Evolutionary conservation across 805 yeast genomes (phyloP), one percentile per base, ranked within the genome.

Genomic region (Peterozyma toletana): DNA sequence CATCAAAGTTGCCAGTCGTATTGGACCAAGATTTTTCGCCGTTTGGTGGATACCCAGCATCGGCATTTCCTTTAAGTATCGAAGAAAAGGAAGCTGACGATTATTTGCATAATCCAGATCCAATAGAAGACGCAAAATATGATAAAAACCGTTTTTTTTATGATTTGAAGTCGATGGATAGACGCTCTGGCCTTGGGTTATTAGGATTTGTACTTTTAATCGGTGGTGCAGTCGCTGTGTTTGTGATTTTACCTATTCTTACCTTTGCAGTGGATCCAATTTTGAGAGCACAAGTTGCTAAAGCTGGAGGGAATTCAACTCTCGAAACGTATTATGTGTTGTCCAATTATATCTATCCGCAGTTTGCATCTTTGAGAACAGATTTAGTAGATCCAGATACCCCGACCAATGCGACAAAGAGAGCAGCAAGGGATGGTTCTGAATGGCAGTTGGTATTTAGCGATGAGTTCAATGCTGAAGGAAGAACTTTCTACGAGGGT

Each of bases 21-120:
- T 70, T 68, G 36, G 80, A 73, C 55, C 73, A 80, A 15, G 93
- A 84, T 55, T 81, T 81, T 52, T 78, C 85, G 40, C 99, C 98
- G 3, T 91, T 91, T 66, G 99, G 98, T 43, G 98, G 98, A n/a
- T 91, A 87, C 62, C 98, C 98, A 1, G 95, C 96, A 5, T 73
- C 88, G 15, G 80, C 88, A 3, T 91, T 91, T 66, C 98, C 98
- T 1, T 68, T 91, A 45, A 11, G 15, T 9, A 14, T 93, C 50
- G 96, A 91, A 46, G 98, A 91, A 54, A 87, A 87, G 63, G 99
- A 91, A 64, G 84, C 86, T 9, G 99, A 91, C 66, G 99, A 91
- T 63, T 90, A 87, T 58, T 62, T 93, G 51, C 98, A 91, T 64
- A 93, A 91, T 64, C 98, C 98, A 2, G 96, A 91, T 62, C 96